Percentiles rank a stretch among this genome's conserved stretches.
phyloP scores from a whole-genome alignment of 169 alveolate genomes.

The Plasmodium reichenowi region DNA sequence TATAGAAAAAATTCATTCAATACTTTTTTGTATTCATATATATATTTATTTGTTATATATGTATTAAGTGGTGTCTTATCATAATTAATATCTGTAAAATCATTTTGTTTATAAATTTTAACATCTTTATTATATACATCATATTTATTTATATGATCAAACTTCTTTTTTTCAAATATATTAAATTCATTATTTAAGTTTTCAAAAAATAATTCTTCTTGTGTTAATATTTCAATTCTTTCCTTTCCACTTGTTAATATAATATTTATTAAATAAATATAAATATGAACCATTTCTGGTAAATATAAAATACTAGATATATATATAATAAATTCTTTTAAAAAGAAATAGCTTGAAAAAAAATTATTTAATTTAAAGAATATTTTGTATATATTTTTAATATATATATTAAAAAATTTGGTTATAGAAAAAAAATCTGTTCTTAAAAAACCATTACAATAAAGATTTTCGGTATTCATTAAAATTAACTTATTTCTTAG shows the following conservation, averaged over 20 bases:
- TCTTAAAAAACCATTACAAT: slow-evolving; percentile 63
- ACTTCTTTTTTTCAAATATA: slow-evolving; percentile 24
- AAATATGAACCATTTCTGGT: slow-evolving; percentile 45
- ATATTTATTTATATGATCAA: neutral
- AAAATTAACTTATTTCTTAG: slow-evolving; percentile 27
- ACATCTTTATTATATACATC: slow-evolving; percentile 23
- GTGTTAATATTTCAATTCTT: slow-evolving; percentile 74
- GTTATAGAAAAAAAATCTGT: slow-evolving; percentile 44
- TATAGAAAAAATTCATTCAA: slow-evolving; percentile 31
- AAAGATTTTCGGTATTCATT: slow-evolving; percentile 27
- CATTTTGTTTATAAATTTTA: slow-evolving; percentile 53
- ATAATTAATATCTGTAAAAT: slow-evolving; percentile 54
- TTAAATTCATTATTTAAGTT: slow-evolving; percentile 56
- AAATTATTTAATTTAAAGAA: slow-evolving; percentile 57
- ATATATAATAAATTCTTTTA: slow-evolving; percentile 34
- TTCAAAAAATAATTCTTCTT: slow-evolving; percentile 74
- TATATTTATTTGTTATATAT: slow-evolving; percentile 59
- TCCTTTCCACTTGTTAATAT: slow-evolving; percentile 68
- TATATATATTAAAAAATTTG: slow-evolving; percentile 52
- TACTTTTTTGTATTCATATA: slow-evolving; percentile 46
- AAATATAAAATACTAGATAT: slow-evolving; percentile 39
- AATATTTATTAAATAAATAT: slow-evolving; percentile 23
- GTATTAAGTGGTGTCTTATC: slow-evolving; percentile 72
- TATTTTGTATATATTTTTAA: slow-evolving; percentile 34
- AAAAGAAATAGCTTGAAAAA: slow-evolving; percentile 66